A percentile compares a stretch with the other conserved stretches of the same genome.
Conservation (phyloP, 2,329 filamentous ascomycete genomes). For the Aspergillus neotritici region DNA sequence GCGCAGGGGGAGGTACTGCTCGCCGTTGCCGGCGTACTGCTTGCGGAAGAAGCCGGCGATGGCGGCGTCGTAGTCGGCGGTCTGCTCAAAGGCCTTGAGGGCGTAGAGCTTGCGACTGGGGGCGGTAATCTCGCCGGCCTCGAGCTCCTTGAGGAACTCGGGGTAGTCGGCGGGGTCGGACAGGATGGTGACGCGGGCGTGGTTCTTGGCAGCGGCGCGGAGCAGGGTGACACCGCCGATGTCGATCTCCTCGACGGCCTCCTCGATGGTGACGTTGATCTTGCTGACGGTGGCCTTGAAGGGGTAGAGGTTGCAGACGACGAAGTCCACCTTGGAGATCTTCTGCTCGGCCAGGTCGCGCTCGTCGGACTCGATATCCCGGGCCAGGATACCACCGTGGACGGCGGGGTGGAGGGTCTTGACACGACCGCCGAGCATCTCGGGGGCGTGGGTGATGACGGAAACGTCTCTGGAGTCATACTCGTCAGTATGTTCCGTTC, state of each 20-base stretch:
- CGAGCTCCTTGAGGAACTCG: slow-evolving; percentile 85
- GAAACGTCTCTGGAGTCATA: slow-evolving; percentile 70
- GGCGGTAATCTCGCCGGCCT: slow-evolving; percentile 78
- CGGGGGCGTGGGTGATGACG: slow-evolving; percentile 90
- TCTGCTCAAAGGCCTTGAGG: slow-evolving; percentile 97
- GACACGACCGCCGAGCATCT: slow-evolving; percentile 88
- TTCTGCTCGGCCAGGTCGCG: slow-evolving; percentile 94
- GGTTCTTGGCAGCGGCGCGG: slow-evolving; percentile 96
- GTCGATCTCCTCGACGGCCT: slow-evolving; percentile 98
- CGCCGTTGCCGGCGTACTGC: slow-evolving; percentile 81
- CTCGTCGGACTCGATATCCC: slow-evolving; percentile 90
- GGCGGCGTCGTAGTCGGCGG: slow-evolving; percentile 89
- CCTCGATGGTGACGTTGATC: slow-evolving; percentile 91
- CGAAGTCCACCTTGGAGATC: slow-evolving; percentile 90
- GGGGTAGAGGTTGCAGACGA: slow-evolving; percentile 97
- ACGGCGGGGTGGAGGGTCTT: slow-evolving; percentile 97
- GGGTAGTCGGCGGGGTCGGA: slow-evolving; percentile 92
- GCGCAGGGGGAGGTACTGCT: slow-evolving; percentile 77
- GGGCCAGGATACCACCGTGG: slow-evolving; percentile 77
- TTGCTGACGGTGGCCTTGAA: slow-evolving; percentile 98
- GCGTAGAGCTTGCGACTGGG: slow-evolving; percentile 82
- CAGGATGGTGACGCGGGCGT: slow-evolving; percentile 88
- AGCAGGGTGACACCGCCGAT: slow-evolving; percentile 96
- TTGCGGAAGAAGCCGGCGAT: slow-evolving; percentile 98
- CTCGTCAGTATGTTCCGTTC: slow-evolving; percentile 3